Evolutionary conservation across 2,329 filamentous ascomycete species (phyloP).

Genomic region (Phyllosticta ampelicida): DNA sequence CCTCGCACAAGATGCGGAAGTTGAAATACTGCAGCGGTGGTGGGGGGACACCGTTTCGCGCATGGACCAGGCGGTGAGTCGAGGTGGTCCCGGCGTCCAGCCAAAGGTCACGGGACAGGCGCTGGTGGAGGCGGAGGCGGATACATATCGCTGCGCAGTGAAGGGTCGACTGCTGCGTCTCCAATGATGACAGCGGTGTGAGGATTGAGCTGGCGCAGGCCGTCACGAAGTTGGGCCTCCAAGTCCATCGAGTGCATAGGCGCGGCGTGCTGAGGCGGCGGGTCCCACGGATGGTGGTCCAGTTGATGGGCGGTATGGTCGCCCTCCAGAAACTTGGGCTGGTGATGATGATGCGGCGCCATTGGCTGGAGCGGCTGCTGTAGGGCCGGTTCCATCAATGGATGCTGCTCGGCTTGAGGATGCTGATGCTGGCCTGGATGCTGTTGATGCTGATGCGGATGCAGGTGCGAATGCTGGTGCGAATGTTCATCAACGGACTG

Average conservation of each 20-base stretch:
- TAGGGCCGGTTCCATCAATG: neutral
- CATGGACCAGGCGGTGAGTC: constrained; percentile 5
- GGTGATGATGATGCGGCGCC: constrained; percentile 6
- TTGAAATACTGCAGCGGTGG: too few species aligned
- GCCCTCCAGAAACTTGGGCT: constrained; percentile 3
- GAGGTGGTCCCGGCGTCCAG: constrained; percentile 2
- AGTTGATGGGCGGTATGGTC: neutral
- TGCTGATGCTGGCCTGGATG: neutral
- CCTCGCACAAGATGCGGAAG: too few species aligned
- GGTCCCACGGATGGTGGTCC: neutral
- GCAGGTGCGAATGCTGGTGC: constrained; percentile 2
- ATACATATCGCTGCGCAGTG: neutral
- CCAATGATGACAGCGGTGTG: constrained; percentile 1
- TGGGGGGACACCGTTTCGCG: constrained; percentile 5
- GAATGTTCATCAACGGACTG: constrained; percentile 2
- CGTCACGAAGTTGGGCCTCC: neutral
- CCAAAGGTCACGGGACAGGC: constrained; percentile 6
- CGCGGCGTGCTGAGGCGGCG: neutral
- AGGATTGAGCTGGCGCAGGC: constrained; percentile 2
- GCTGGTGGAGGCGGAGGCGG: neutral
- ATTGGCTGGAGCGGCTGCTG: constrained; percentile 5
- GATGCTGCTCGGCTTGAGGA: neutral
- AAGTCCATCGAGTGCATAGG: constrained; percentile 5
- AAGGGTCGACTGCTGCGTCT: neutral
- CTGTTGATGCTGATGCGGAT: neutral